Base-by-base conservation (phyloP, 257 asterid species). In the Solanum clarkiae region DNA sequence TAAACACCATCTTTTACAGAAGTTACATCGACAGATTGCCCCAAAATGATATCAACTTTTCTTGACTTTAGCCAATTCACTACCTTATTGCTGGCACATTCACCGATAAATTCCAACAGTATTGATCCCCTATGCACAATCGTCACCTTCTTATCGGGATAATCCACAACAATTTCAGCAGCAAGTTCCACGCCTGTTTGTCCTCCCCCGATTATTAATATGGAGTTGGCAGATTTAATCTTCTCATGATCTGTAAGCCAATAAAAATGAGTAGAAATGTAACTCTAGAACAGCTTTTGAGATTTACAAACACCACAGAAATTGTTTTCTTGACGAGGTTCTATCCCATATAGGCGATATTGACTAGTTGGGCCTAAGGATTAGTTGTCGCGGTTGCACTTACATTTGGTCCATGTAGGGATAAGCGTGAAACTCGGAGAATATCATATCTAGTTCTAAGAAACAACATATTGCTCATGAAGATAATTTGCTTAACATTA, bases 141-240 rank as follows among this genome's bases (percentile, higher is more conserved):
- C 16, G 81, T 85, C 12, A 85, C 74, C 87, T 80, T 85, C 80
- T 85, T 85, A 36, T 80, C 36, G 16, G 87, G 87, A 56, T 65
- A 85, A 65, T 85, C 87, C 36, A 85, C 85, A n/a, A 65, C 51
- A 36, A 85, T 85, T 80, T 85, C 87, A 66, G 70, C 87, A 24
- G 87, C 87, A 11, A 85, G 81, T 66, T 85, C 87, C 56, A 85
- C 85, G 3, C 87, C 87, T 18, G 87, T 85, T 42, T 83, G 87
- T 32, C 87, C 87, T 75, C 87, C 87, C 74, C 87, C 87, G 40
- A 85, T 62, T 80, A 85, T 42, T 53, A 85, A 55, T 65, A 85
- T 65, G 60, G 85, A 80, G 40, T 15, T 15, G 8, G 87, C 26
- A 40, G 85, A 66, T 68, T 54, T 66, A 26, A 85, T 85, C 60